These are phyloP conservation scores for Boletus smithii DNA, from an alignment of 1,284 basidiomycete species.

Conservation along the genomic window DNA sequence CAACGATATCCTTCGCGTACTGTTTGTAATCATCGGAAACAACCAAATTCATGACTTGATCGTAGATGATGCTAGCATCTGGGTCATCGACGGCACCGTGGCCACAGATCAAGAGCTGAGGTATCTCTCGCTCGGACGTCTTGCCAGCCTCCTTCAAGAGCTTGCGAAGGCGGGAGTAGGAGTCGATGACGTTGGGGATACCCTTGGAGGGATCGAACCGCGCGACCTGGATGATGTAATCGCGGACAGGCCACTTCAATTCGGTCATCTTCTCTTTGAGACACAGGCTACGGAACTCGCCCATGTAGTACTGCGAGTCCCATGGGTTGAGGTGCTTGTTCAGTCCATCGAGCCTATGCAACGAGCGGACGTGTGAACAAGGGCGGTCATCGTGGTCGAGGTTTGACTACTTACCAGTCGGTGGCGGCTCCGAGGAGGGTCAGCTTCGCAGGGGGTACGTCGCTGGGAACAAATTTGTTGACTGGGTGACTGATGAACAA, in stretches of 20 bases:
- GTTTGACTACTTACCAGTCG: conserved; percentile 55
- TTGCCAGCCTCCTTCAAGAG: conserved; percentile 50
- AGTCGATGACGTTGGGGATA: conserved; percentile 78
- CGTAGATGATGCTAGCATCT: conserved; percentile 83
- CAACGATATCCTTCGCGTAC: conserved; percentile 66
- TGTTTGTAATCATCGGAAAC: conserved; percentile 49
- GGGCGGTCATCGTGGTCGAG: background rate
- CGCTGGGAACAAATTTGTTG: conserved; percentile 82
- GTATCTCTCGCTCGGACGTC: conserved; percentile 52
- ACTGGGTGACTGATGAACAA: conserved; percentile 90
- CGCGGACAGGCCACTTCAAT: conserved; percentile 74
- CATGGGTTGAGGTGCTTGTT: conserved; percentile 78
- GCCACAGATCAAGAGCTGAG: conserved; percentile 81
- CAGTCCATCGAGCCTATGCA: conserved; percentile 74
- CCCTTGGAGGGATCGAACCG: conserved; percentile 79
- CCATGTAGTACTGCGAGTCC: conserved; percentile 80
- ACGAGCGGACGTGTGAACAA: background rate
- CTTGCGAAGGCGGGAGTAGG: conserved; percentile 74
- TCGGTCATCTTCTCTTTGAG: conserved; percentile 73
- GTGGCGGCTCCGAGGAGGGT: conserved; percentile 74
- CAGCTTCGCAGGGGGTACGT: conserved; percentile 70
- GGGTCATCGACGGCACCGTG: conserved; percentile 87
- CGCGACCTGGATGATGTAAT: conserved; percentile 82
- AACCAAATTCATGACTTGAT: conserved; percentile 64
- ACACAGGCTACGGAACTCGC: conserved; percentile 74